Evolutionary conservation across 352 stramenopile genomes (phyloP).

Genomic region (Plasmopara viticola): DNA sequence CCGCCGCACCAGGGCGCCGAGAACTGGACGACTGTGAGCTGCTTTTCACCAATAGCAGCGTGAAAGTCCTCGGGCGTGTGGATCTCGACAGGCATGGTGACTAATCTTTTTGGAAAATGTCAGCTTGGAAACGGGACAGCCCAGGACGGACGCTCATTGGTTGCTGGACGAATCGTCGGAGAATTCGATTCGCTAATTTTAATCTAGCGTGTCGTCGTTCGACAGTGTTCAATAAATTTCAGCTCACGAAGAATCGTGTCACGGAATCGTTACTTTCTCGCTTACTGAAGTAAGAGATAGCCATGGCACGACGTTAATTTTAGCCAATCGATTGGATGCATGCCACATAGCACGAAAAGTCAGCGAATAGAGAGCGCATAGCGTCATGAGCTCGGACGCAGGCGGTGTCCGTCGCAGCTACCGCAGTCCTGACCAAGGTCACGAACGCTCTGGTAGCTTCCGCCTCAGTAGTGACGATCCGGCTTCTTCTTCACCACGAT

Average conservation of each 20-base stretch:
- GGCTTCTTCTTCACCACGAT: conserved; percentile 1
- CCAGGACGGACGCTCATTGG: not conserved
- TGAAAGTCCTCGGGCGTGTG: conserved; percentile 44
- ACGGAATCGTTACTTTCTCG: no score
- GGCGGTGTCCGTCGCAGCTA: conserved; percentile 14
- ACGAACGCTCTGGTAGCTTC: conserved; percentile 11
- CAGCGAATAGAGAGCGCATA: not conserved
- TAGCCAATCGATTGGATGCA: conserved; percentile 1
- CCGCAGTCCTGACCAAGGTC: conserved; percentile 2
- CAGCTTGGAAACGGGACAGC: not conserved
- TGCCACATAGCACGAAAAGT: not conserved
- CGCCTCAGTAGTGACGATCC: conserved; percentile 22
- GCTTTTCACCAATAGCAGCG: conserved; percentile 36
- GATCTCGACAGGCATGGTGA: conserved; percentile 34
- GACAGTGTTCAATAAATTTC: no score
- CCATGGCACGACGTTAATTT: not conserved
- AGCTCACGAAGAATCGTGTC: no score
- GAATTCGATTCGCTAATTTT: no score
- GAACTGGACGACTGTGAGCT: conserved; percentile 53
- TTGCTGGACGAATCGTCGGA: not conserved
- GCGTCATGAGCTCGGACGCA: conserved; percentile 25
- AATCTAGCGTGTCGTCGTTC: no score
- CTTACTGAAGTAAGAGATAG: not conserved
- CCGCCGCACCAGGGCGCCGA: conserved; percentile 71
- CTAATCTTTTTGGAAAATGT: not conserved